A percentile compares a stretch with the other conserved stretches of the same genome.
Evolutionary conservation across 1,284 basidiomycete genomes (phyloP).

Genomic region (Leccinum fuscescens): DNA sequence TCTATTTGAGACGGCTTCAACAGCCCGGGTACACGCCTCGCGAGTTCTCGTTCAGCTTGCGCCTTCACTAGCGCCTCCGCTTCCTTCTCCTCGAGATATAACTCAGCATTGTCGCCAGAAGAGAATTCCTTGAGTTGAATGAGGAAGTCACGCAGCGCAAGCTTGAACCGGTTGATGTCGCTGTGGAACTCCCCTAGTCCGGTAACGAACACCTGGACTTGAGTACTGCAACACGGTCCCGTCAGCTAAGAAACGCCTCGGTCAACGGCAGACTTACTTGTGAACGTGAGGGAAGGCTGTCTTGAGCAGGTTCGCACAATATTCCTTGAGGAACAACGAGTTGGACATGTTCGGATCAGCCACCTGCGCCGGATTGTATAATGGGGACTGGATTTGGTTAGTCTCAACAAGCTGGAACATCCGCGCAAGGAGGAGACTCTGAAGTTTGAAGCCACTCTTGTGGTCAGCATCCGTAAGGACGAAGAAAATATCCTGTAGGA

Average conservation of each 20-base stretch:
- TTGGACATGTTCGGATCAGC: conserved; percentile 80
- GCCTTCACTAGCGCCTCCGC: conserved; percentile 68
- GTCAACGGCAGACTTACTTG: conserved; percentile 48
- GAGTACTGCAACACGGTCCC: conserved; percentile 41
- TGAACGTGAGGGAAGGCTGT: conserved; percentile 91
- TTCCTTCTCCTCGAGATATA: conserved; percentile 96
- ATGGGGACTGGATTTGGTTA: conserved; percentile 77
- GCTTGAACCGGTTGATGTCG: conserved; percentile 93
- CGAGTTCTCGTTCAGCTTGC: conserved; percentile 82
- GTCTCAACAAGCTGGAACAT: conserved; percentile 93
- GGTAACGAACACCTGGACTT: conserved; percentile 79
- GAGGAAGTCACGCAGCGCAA: conserved; percentile 89
- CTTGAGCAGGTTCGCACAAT: conserved; percentile 83
- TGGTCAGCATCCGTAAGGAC: conserved; percentile 98
- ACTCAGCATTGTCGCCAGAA: conserved; percentile 70
- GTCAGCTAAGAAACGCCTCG: conserved; percentile 14
- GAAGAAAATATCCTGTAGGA: conserved; percentile 96
- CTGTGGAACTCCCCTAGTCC: conserved; percentile 83
- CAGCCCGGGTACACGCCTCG: conserved; percentile 97
- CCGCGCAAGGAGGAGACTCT: conserved; percentile 85
- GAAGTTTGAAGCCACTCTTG: conserved; percentile 96
- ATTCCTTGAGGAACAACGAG: conserved; percentile 81
- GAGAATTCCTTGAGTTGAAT: conserved; percentile 94
- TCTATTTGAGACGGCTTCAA: conserved; percentile 94
- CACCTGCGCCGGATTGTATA: conserved; percentile 81